Evolutionary conservation across 805 yeast genomes (phyloP).

Genomic region (Starmera quercuum): DNA sequence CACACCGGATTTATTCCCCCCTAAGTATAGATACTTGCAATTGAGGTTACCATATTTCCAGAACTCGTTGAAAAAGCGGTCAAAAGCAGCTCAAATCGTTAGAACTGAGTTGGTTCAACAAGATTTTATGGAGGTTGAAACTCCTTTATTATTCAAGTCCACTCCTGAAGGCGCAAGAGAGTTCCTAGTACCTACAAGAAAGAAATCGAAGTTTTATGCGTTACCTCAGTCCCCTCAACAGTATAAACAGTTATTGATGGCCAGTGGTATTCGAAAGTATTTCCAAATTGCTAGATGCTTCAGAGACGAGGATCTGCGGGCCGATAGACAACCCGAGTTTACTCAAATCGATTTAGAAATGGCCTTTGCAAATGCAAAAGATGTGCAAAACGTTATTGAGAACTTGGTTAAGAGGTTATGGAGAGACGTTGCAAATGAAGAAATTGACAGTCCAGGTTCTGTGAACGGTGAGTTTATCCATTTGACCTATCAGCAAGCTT

Average conservation of each 20-base stretch:
- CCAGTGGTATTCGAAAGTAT: slow-evolving; percentile 81
- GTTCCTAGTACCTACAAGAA: slow-evolving; percentile 86
- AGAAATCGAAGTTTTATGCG: slow-evolving; percentile 61
- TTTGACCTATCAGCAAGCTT: slow-evolving; percentile 60
- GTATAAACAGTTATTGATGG: slow-evolving; percentile 90
- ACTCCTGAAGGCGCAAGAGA: slow-evolving; percentile 99
- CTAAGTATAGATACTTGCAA: slow-evolving; percentile 76
- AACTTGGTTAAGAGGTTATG: slow-evolving; percentile 48
- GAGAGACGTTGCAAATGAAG: slow-evolving; percentile 33
- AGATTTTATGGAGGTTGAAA: slow-evolving; percentile 77
- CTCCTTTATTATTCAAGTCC: slow-evolving; percentile 87
- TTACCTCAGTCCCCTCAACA: slow-evolving; percentile 98
- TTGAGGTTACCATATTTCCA: slow-evolving; percentile 57
- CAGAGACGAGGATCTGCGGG: slow-evolving; percentile 90
- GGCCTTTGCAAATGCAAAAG: slow-evolving; percentile 66
- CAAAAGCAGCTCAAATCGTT: slow-evolving; percentile 42
- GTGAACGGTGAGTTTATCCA: slow-evolving; percentile 26
- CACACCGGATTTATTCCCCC: slow-evolving; percentile 55
- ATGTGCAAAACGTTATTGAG: slow-evolving; percentile 63
- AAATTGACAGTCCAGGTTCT: slow-evolving; percentile 10
- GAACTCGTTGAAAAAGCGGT: slow-evolving; percentile 44
- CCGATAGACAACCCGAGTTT: slow-evolving; percentile 96
- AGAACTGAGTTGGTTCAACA: slow-evolving; percentile 33
- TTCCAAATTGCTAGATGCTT: slow-evolving; percentile 92
- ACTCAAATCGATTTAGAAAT: slow-evolving; percentile 96